Evolutionary conservation across 495 filamentous ascomycete genomes (phyloP), one percentile per base, ranked within the genome.

Genomic region (Podospora conica): DNA sequence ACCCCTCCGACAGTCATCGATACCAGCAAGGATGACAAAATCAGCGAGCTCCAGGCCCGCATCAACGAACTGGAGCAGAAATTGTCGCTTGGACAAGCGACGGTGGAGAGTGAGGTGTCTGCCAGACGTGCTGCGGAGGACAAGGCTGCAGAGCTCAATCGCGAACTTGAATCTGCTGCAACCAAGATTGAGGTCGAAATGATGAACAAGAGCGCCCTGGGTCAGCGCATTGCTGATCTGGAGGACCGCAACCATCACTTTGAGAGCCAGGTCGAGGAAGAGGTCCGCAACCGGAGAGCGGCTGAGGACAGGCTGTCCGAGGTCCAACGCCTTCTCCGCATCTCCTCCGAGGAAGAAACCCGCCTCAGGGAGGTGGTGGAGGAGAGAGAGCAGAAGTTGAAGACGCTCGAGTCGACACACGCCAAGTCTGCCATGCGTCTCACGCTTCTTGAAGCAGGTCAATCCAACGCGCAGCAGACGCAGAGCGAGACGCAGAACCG

Each of bases 261-360:
- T 7, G 82, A 84, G 59, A 68, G 61, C 18, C 75, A 76, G 58
- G 75, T 75, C 0, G 80, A 83, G 65, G 79, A 85, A 29, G 91
- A 95, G 69, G 80, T 87, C 66, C 84, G 86, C 55, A 77, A 75
- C 56, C 86, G 92, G 58, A 83, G 87, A 57, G 84, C 85, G 9
- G 86, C 88, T 3, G 90, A 94, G 71, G 90, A 93, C 71, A 86
- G 86, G 61, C 80, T 92, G 25, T 82, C 84, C 48, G 89, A 95
- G 70, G 81, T 87, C 27, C 86, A 91, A 74, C 83, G 85, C 64
- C 82, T 89, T 20, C 80, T 95, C 7, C 86, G 87, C 66, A 83
- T 88, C 66, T 80, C 82, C 53, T 80, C 82, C 8, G 89, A 90
- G 48, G 88, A 94, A 71, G 90, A 95, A 68, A 80, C 79, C 58